Evolutionary conservation across 176 grass and related monocot species (phyloP), one percentile per base, ranked within the genome.

Genomic region (Musa acuminata): DNA sequence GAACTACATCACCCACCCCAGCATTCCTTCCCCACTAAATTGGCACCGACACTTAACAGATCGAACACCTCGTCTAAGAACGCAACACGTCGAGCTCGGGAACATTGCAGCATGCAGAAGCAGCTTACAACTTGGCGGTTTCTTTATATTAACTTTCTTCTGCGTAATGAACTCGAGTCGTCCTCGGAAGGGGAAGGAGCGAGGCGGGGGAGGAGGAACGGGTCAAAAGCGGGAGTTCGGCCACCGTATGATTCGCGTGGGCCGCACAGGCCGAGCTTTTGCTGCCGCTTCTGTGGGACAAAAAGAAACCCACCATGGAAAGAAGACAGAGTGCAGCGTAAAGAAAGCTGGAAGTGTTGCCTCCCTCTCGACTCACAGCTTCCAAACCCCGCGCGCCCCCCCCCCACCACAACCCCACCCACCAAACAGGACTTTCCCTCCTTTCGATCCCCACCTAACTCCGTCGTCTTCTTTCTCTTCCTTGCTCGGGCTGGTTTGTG

Each of bases 181-280:
- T 8, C 57, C 14, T 62, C 14, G 7, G 57, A 62, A n/a, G 13
- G 2, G n/a, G 20, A 27, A 27, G 26, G 26, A 27, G 26, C 26
- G 26, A 27, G 26, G 26, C 2, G 26, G 26, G 2, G 26, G 26
- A n/a, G 17, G 20, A 62, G 20, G 57, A 62, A 2, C 17, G 20
- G 35, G 27, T 14, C 12, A 43, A 49, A 69, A 17, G 48, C 16
- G 27, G 29, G 27, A 24, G 23, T 17, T 52, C 27, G 54, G 10
- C n/a, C 65, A 85, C 81, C 79, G 78, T 85, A 85, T 85, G 73
- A 85, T 85, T 85, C 79, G 43, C 48, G 65, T 68, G 65, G 65
- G 25, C 12, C 26, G 14, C 24, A 35, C 3, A 68, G 65, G 8
- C 3, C 1, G 65, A 49, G 58, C 62, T 74, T 55, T 59, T 55